Conservation (phyloP, 768 basidiomycete species). For the Macrolepiota fuliginosa region DNA sequence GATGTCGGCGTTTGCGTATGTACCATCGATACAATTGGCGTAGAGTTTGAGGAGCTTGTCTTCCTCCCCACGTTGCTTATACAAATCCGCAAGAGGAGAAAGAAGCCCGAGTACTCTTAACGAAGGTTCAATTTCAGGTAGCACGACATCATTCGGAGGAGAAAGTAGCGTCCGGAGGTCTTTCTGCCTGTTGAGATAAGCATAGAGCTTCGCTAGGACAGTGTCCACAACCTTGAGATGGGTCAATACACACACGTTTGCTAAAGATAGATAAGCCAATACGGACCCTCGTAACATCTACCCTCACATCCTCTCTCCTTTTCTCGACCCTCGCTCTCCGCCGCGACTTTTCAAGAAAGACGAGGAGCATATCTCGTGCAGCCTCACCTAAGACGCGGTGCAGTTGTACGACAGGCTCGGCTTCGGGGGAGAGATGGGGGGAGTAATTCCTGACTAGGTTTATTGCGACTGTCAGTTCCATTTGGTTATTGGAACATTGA, state of each 20-base stretch:
- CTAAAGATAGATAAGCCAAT: not conserved
- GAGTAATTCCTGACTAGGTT: constrained; percentile 94
- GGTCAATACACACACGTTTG: not conserved
- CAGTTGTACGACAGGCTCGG: constrained; percentile 71
- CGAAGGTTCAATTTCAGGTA: constrained; percentile 62
- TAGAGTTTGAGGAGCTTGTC: constrained; percentile 65
- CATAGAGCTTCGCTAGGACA: constrained; percentile 72
- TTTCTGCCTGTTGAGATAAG: constrained; percentile 54
- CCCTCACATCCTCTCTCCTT: constrained; percentile 19
- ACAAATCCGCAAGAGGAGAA: constrained; percentile 59
- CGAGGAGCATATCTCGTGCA: constrained; percentile 74
- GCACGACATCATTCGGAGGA: constrained; percentile 49
- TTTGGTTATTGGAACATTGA: constrained; percentile 7
- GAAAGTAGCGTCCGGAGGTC: constrained; percentile 61
- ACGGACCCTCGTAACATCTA: not conserved
- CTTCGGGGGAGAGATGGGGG: constrained; percentile 73
- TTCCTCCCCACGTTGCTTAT: constrained; percentile 53
- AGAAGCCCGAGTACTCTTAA: constrained; percentile 52
- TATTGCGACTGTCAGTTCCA: constrained; percentile 79
- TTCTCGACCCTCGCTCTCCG: constrained; percentile 39
- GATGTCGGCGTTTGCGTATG: constrained; percentile 62
- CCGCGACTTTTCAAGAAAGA: constrained; percentile 63
- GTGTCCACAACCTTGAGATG: constrained; percentile 71
- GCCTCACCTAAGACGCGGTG: constrained; percentile 58
- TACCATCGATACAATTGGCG: constrained; percentile 54